Base-by-base conservation (phyloP, 2,329 filamentous ascomycete species). In the Periconia sp. region DNA sequence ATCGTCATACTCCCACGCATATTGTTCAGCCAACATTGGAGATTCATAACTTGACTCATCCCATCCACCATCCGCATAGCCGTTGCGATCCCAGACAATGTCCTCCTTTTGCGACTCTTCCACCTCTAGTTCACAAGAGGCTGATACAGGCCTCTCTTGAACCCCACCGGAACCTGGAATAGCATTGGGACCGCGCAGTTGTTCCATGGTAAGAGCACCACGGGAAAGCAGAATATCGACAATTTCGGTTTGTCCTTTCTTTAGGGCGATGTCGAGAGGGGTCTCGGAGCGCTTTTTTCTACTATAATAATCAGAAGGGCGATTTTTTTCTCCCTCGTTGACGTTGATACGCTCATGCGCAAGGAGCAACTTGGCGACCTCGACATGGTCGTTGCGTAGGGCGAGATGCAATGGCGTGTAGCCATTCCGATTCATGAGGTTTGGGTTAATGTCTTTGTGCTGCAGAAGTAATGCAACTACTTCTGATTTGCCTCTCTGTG, bases 331-430 rank as follows among this genome's bases (percentile, higher is more conserved):
- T 6, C 22, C 18, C 8, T 32, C 23, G 16, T 38, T 28, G 15
- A 16, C 2, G 9, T 43, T 28, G 8, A 28, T 13, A 19, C 28
- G 37, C 25, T 35, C 23, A 16, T 42, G 19, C 18, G 39, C 29
- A 22, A 46, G 38, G 25, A 42, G 38, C 6, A 46, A 18, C 5
- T 35, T 21, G 8, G 31, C 37, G 13, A 36, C 33, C 17, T 37
- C 28, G 12, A 11, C 22, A 31, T 37, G 17, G 6, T 22, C 13
- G 4, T 33, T 18, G 6, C 10, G 13, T 13, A 18, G 28, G 4
- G 36, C 33, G 10, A 9, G 11, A 7, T 24, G 10, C 15, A 44
- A 17, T 28, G 37, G 21, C 12, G 36, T 30, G 8, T 18, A 15
- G 5, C 11, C 11, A 3, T n/a, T 4, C 4, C 8, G 3, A 21